Evolutionary conservation across 163 green algal species (phyloP).

Genomic region (Scenedesmus sp.): DNA sequence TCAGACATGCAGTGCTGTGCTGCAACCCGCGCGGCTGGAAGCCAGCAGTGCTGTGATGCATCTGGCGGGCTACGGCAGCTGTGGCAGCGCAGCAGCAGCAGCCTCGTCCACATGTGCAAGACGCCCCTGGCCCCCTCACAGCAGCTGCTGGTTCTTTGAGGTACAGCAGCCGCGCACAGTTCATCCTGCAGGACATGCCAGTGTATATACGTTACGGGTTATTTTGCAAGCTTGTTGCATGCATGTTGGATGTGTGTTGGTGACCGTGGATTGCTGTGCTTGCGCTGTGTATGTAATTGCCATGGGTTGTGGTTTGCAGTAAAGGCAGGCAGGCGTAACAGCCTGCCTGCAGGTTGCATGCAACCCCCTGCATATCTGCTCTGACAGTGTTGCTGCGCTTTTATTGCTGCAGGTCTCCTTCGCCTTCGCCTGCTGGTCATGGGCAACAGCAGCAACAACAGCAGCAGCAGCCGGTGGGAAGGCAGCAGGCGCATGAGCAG

Average conservation of each 20-base stretch:
- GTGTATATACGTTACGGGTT: too few relatives aligned
- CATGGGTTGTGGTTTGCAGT: not conserved
- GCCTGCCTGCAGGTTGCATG: not conserved
- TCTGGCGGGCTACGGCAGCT: not conserved
- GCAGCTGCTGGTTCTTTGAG: conserved; percentile 40
- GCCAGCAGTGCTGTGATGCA: not conserved
- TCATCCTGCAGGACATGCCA: not conserved
- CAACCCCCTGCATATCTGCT: not conserved
- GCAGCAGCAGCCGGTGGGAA: not conserved
- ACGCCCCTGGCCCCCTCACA: conserved; percentile 18
- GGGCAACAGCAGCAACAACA: not conserved
- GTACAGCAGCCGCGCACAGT: not conserved
- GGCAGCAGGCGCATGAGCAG: conserved; percentile 13
- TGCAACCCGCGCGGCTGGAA: not conserved
- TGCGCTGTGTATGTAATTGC: not conserved
- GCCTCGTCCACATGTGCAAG: not conserved
- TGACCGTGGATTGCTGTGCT: not conserved
- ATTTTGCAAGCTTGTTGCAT: too few relatives aligned
- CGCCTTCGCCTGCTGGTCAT: conserved; percentile 41
- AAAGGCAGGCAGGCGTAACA: not conserved
- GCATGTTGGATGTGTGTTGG: not conserved
- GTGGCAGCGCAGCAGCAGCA: not conserved
- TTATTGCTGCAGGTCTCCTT: conserved; percentile 38
- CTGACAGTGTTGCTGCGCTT: not conserved
- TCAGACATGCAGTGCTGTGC: not conserved